A percentile compares a stretch with the other conserved stretches of the same genome.
Evolutionary conservation across 1,139 yeast species (phyloP).

Genomic region (Protomyces macrosporus): DNA sequence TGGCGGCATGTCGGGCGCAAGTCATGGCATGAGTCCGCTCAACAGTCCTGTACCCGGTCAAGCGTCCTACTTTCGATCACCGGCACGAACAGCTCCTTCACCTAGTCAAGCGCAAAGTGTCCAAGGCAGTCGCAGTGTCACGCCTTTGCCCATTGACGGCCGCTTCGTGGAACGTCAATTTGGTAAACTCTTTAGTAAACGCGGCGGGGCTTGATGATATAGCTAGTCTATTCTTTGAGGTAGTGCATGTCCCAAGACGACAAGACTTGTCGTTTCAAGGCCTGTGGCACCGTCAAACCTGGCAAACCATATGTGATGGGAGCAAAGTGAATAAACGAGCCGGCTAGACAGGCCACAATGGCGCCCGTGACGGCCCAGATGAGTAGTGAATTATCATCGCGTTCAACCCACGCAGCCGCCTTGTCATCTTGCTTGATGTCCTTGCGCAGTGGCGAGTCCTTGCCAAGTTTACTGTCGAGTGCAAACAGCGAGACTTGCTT

Average conservation of each 20-base stretch:
- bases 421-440: neutral
- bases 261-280: constrained; percentile 71
- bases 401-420: neutral
- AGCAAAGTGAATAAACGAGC: constrained; percentile 67
- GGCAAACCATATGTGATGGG: constrained; percentile 84
- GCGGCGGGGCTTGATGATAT: neutral
- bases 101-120: neutral
- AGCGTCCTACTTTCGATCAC: neutral
- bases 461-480: neutral
- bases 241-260: constrained; percentile 69
- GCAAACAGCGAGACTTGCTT: constrained; percentile 3
- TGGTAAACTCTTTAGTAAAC: neutral
- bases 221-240: constrained; percentile 50
- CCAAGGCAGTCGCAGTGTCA: neutral
- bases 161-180: neutral
- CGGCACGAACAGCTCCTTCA: neutral
- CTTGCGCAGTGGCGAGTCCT: constrained; percentile 5
- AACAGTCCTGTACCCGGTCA: neutral
- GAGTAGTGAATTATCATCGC: constrained; percentile 5
- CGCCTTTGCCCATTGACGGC: neutral
- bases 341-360: constrained; percentile 49
- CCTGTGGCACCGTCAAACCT: constrained; percentile 57
- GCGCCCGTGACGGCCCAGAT: constrained; percentile 33
- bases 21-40: neutral
- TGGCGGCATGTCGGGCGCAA: neutral